Evolutionary conservation across 768 basidiomycete species (phyloP).

Genomic region (Dictyophora rubrovolvata): DNA sequence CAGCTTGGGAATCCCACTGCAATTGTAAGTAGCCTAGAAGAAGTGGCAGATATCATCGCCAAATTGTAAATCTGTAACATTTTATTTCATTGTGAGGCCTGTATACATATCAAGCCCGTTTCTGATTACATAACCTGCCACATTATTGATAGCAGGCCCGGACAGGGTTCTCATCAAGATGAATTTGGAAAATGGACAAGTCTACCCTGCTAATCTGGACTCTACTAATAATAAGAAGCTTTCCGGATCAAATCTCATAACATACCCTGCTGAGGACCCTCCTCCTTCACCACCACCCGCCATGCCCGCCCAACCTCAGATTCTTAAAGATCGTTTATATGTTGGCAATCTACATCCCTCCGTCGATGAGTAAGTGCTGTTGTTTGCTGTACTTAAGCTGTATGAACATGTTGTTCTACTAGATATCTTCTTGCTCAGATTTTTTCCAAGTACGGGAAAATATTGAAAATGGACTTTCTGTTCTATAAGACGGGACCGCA

Average conservation of each 20-base stretch:
- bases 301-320: background rate
- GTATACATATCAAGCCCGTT: no score
- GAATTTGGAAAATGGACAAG: background rate
- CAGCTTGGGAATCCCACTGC: conserved; percentile 10
- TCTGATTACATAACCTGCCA: background rate
- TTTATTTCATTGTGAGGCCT: no score
- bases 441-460: conserved; percentile 86
- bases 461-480: conserved; percentile 86
- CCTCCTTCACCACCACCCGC: conserved; percentile 1
- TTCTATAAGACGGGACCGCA: conserved; percentile 87
- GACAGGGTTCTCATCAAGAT: background rate
- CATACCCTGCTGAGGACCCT: conserved; percentile 1
- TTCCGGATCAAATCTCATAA: background rate
- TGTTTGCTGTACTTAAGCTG: background rate
- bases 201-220: background rate
- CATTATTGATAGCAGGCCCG: background rate
- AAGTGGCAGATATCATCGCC: conserved; percentile 11
- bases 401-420: conserved; percentile 8
- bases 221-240: background rate
- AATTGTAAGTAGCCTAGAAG: conserved; percentile 13
- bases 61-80: background rate
- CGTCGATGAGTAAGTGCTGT: conserved; percentile 65
- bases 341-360: conserved; percentile 81
- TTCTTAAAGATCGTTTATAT: conserved; percentile 66
- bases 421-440: conserved; percentile 85